Evolutionary conservation across 257 asterid species (phyloP), one percentile per base, ranked within the genome.

Genomic region (Nyctanthes arbortristis): DNA sequence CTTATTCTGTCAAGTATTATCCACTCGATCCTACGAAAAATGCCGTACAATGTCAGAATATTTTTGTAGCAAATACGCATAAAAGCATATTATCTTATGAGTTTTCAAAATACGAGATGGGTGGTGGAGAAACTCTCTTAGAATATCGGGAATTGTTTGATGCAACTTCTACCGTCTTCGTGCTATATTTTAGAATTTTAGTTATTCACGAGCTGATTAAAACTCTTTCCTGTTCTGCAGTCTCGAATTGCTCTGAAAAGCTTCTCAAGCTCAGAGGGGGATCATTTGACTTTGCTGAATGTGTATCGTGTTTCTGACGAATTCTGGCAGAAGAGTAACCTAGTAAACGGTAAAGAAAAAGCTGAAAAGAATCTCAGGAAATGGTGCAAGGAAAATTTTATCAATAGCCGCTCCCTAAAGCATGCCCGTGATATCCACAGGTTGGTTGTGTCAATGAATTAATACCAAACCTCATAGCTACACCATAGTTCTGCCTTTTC

Each of bases 341-440:
- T 43, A 61, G 79, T 62, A 57, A 80, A 72, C 79, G 80, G 84
- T 49, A 62, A 73, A 55, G 96, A 80, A 45, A 91, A 87, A 71
- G 89, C 96, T 60, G 96, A 87, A 78, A 93, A 89, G 77, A 86
- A 84, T 73, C 89, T 91, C 65, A 82, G 96, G 63, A 91, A 84
- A 73, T 93, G 99, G 99, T 93, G 99, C 87, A 91, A 89, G 78
- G 93, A 91, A 54, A 93, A 91, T 71, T 93, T 86, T 61, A 85
- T 93, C 70, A 93, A 91, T 77, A 72, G 88, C 70, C 96, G 99
- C 79, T 93, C 99, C 66, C 73, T 93, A 70, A 87, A 82, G 80
- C 92, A 91, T 80, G 99, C 97, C 71, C 96, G 90, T 37, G 95
- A 93, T 79, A 80, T 89, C 72, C 97, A 91, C 96, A 86, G 97